Evolutionary conservation across 768 basidiomycete genomes (phyloP).

Genomic region (Boletus sensibilis): DNA sequence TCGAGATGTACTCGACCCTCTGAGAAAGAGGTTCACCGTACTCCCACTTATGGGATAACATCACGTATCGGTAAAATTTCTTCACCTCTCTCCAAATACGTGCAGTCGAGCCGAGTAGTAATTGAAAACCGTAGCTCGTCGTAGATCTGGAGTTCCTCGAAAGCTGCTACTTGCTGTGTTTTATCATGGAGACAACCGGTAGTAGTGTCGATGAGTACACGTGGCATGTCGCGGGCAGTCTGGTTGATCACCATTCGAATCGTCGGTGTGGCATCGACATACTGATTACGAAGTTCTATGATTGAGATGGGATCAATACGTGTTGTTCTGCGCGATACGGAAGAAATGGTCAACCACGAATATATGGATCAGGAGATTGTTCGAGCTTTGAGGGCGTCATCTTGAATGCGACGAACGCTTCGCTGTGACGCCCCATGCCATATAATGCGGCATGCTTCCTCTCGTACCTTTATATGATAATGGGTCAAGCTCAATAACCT

Average conservation of each 20-base stretch:
- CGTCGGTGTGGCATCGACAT: neutral
- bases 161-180: neutral
- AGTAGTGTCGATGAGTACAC: constrained; percentile 1
- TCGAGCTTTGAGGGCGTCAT: neutral
- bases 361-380: neutral
- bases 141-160: constrained; percentile 2
- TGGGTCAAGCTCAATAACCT: constrained; percentile 1
- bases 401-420: neutral
- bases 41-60: constrained; percentile 5
- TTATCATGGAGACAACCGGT: constrained; percentile 6
- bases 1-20: neutral
- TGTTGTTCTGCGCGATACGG: no score
- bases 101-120: neutral
- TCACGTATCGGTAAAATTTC: constrained; percentile 3
- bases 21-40: neutral
- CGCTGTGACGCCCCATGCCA: neutral
- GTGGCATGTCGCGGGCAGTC: neutral
- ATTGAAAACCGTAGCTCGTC: constrained; percentile 3
- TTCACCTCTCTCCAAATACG: neutral
- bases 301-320: neutral
- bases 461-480: neutral
- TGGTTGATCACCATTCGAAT: neutral
- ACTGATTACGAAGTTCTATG: neutral
- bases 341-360: neutral
- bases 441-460: neutral